Base-by-base conservation (phyloP, 331 rosid species). In the Stylosanthes scabra region DNA sequence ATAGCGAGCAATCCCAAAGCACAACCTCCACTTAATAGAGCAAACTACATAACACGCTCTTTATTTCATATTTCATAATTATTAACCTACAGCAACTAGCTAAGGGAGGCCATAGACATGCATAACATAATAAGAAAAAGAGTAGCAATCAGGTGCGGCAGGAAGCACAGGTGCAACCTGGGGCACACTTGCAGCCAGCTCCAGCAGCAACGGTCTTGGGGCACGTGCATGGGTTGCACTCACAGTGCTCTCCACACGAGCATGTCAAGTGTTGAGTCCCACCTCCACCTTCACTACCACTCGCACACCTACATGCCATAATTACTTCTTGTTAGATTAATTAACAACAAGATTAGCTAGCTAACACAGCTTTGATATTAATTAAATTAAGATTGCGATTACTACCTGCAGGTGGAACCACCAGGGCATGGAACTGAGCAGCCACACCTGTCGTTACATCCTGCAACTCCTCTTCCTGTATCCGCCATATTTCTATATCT, bases 221-320 rank as follows among this genome's bases (percentile, higher is more conserved):
- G 8, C 98, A 93, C 1, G 80, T 41, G 70, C 98, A 90, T 2
- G 97, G 98, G 46, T 90, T 91, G 86, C 97, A 90, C 10, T 87
- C 84, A 16, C 96, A 93, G 46, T 90, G 90, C 63, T 89, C 84
- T 3, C 98, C 96, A 11, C 98, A 93, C 1, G 92, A n/a, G 75
- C 98, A 93, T 16, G 85, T 82, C 50, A 25, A 31, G 74, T 90
- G 92, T 10, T 39, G 67, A 11, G 40, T 46, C 13, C 76, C 76
- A 41, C 68, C n/a, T n/a, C n/a, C 10, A 10, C 31, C 74, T 8
- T 5, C 52, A 3, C 41, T 31, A 3, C 6, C 83, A 80, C 78
- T 78, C 49, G 80, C 59, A 78, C 72, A 75, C 42, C 71, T 78
- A 1, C 25, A 20, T 20, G 45, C 49, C 6, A 51, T 11, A 4